phyloP scores from a whole-genome alignment of 257 asterid species.

The Anisodus tanguticus region DNA sequence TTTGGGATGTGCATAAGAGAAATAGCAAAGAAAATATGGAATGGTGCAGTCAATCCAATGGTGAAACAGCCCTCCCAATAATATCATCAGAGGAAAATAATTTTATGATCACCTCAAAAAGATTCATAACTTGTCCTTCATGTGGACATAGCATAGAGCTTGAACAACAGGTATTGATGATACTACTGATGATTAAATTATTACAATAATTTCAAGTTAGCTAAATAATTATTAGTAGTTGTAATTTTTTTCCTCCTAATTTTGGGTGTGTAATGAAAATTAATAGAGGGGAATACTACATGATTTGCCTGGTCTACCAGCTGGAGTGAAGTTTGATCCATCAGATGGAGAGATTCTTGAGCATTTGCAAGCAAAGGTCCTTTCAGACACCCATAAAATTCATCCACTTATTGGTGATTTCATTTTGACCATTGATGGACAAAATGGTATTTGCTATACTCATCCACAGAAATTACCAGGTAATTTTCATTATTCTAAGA shows the following conservation, averaged over 20 bases:
- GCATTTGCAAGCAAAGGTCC: constrained; percentile 52
- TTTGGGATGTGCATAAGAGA: constrained; percentile 50
- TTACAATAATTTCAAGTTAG: not conserved
- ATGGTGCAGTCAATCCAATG: constrained; percentile 53
- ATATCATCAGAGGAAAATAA: constrained; percentile 40
- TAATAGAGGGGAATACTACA: constrained; percentile 37
- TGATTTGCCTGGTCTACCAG: constrained; percentile 56
- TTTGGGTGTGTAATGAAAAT: not conserved
- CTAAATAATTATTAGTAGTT: not conserved
- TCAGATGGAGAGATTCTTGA: constrained; percentile 56
- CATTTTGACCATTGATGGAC: constrained; percentile 54
- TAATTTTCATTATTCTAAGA: not conserved
- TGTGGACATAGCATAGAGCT: constrained; percentile 51
- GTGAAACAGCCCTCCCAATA: constrained; percentile 47
- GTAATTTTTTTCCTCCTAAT: not conserved
- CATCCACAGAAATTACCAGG: constrained; percentile 63
- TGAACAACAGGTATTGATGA: constrained; percentile 47
- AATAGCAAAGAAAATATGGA: constrained; percentile 52
- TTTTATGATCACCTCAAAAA: constrained; percentile 33
- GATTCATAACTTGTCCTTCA: constrained; percentile 49
- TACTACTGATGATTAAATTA: not conserved
- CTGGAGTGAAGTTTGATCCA: constrained; percentile 65
- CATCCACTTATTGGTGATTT: constrained; percentile 57
- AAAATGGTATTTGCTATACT: constrained; percentile 60
- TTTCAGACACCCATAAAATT: constrained; percentile 36